Conservation (phyloP, 129 eudicot species). For the Ambrosia trifida region DNA sequence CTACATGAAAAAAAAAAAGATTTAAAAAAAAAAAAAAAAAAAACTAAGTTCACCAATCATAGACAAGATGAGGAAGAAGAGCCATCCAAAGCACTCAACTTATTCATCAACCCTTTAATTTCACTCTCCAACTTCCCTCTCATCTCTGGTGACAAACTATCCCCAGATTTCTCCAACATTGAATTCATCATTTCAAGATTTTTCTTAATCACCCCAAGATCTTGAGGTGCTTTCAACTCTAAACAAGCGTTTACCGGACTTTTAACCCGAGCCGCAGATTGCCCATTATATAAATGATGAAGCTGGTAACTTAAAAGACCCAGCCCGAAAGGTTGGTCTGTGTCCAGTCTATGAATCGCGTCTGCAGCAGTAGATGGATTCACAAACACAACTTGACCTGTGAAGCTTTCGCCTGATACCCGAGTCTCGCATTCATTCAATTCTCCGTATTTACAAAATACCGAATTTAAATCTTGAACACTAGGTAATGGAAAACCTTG, state of each 20-base stretch:
- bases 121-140: constrained; percentile 72
- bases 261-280: constrained; percentile 22
- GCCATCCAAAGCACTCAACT: constrained; percentile 57
- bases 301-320: constrained; percentile 46
- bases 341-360: constrained; percentile 52
- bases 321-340: constrained; percentile 50
- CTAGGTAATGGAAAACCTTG: constrained; percentile 46
- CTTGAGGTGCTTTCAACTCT: constrained; percentile 34
- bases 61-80: constrained; percentile 53
- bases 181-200: constrained; percentile 78
- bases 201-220: constrained; percentile 50
- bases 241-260: constrained; percentile 15
- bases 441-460: constrained; percentile 52
- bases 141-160: constrained; percentile 60
- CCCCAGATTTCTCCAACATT: constrained; percentile 78
- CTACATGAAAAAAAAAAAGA: constrained; percentile 3
- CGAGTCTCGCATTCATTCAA: constrained; percentile 46
- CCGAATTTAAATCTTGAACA: constrained; percentile 37
- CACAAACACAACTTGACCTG: constrained; percentile 49
- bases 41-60: constrained; percentile 22
- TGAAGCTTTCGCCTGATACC: constrained; percentile 24
- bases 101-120: constrained; percentile 63
- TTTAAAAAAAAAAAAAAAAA: constrained; percentile 13
- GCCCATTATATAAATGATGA: constrained; percentile 33
- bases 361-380: constrained; percentile 39